Percentiles rank a stretch among this genome's conserved stretches.
Conservation (phyloP, 352 stramenopile species). For the Bremia lactucae region DNA sequence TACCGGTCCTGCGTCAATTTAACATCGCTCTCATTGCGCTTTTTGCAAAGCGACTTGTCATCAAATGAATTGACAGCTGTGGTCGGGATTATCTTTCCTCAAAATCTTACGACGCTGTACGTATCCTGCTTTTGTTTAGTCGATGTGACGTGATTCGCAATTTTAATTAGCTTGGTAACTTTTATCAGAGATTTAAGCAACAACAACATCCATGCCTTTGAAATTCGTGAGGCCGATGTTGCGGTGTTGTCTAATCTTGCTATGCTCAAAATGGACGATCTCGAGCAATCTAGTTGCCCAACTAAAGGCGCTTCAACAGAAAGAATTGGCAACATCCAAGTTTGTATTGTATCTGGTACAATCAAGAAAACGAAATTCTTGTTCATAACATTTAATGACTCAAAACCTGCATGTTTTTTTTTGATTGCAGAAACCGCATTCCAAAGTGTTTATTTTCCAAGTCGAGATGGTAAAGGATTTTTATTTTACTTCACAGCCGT, state of each 20-base stretch:
- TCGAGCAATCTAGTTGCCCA: constrained; percentile 15
- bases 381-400: not conserved
- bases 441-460: constrained; percentile 7
- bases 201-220: constrained; percentile 23
- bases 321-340: constrained; percentile 14
- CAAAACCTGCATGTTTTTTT: not conserved
- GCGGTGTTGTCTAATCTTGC: constrained; percentile 11
- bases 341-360: constrained; percentile 27
- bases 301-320: constrained; percentile 14
- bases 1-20: too few relatives aligned
- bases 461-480: constrained; percentile 11
- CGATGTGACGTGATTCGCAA: not conserved
- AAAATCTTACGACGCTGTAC: constrained; percentile 17
- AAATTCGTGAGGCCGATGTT: constrained; percentile 19
- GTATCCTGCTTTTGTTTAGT: not conserved
- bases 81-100: constrained; percentile 21
- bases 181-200: constrained; percentile 22
- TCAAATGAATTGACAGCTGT: constrained; percentile 20
- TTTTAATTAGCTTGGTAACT: not conserved
- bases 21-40: not conserved
- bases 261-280: constrained; percentile 19
- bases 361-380: not conserved
- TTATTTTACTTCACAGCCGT: not conserved
- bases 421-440: constrained; percentile 9
- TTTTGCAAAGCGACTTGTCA: constrained; percentile 15